Evolutionary conservation across 192 early-diverging fungal species (phyloP).

Genomic region (Bifiguratus adelaidae): DNA sequence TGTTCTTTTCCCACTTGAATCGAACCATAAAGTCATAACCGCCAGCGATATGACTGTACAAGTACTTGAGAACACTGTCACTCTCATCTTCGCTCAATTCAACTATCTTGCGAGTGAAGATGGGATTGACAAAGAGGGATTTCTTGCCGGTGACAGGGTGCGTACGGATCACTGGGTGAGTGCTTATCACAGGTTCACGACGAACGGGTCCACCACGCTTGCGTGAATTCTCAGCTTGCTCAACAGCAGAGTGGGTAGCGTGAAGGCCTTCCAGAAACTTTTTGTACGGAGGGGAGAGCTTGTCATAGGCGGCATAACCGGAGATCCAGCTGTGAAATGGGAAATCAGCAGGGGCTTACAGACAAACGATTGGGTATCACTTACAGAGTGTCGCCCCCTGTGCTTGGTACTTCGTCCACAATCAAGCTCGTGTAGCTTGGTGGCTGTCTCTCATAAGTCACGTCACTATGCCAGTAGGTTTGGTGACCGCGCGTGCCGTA

Average conservation of each 20-base stretch:
- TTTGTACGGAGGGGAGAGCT: slow-evolving; percentile 7
- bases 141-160: slow-evolving; percentile 66
- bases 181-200: slow-evolving; percentile 18
- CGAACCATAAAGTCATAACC: slow-evolving; percentile 43
- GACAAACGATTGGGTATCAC: background rate
- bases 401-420: no score
- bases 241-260: slow-evolving; percentile 20
- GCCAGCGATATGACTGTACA: slow-evolving; percentile 38
- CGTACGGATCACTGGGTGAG: slow-evolving; percentile 41
- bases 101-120: slow-evolving; percentile 47
- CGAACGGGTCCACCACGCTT: slow-evolving; percentile 1
- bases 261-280: slow-evolving; percentile 16
- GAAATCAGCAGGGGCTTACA: slow-evolving; percentile 12
- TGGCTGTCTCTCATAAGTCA: slow-evolving; percentile 10
- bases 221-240: slow-evolving; percentile 6
- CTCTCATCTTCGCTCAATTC: slow-evolving; percentile 36
- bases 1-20: slow-evolving; percentile 44
- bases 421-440: no score
- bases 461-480: slow-evolving; percentile 17
- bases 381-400: no score
- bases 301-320: slow-evolving; percentile 16
- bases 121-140: slow-evolving; percentile 49
- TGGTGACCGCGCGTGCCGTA: background rate
- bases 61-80: slow-evolving; percentile 40
- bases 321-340: slow-evolving; percentile 17